Conservation (phyloP, 2,329 filamentous ascomycete species). For the Didymella lethalis region DNA sequence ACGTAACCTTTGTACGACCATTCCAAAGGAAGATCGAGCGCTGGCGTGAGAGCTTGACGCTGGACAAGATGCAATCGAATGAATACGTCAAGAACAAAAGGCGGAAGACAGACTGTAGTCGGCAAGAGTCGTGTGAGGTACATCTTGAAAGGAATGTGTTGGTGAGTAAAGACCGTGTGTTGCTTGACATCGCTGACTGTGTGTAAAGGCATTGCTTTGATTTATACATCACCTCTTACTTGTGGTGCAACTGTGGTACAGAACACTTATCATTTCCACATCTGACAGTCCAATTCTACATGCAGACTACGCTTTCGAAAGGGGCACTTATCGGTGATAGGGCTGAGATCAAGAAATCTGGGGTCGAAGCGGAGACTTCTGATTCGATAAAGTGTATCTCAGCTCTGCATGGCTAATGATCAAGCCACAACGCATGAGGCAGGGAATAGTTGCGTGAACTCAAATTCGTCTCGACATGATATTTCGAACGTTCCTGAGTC, state of each 20-base stretch:
- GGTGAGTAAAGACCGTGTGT: neutral
- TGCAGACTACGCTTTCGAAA: slow-evolving; percentile 13
- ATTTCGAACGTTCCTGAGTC: neutral
- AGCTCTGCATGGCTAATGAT: slow-evolving; percentile 1
- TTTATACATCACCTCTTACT: neutral
- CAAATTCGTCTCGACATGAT: slow-evolving; percentile 3
- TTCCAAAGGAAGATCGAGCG: neutral
- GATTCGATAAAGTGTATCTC: slow-evolving; percentile 2
- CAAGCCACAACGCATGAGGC: slow-evolving; percentile 7
- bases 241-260: slow-evolving; percentile 1
- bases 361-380: slow-evolving; percentile 1
- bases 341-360: slow-evolving; percentile 1
- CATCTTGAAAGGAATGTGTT: slow-evolving; percentile 3
- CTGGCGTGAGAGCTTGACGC: neutral
- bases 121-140: neutral
- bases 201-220: neutral
- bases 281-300: neutral
- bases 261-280: slow-evolving; percentile 6
- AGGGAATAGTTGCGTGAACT: slow-evolving; percentile 6
- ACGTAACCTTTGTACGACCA: slow-evolving; percentile 4
- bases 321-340: neutral
- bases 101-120: neutral
- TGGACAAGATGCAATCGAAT: neutral
- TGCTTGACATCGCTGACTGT: neutral
- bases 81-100: neutral